These are phyloP conservation scores for Candida insectorum DNA, from an alignment of 805 yeast species.

Conservation along the genomic window DNA sequence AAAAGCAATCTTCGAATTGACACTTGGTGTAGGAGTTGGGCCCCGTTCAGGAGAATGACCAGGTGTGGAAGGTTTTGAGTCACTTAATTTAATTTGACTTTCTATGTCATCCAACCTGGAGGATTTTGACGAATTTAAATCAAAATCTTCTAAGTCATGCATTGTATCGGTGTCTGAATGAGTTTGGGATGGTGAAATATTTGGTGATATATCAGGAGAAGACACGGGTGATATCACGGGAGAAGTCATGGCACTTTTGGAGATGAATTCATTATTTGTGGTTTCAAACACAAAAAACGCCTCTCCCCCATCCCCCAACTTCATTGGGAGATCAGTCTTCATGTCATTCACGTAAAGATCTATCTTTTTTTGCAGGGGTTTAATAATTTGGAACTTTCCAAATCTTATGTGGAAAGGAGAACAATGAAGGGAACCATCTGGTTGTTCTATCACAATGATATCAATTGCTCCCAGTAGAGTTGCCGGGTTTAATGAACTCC, in stretches of 20 bases:
- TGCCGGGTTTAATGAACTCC: constrained; percentile 96
- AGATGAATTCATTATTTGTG: constrained; percentile 57
- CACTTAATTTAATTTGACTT: constrained; percentile 22
- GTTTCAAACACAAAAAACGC: constrained; percentile 97
- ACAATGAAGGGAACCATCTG: constrained; percentile 75
- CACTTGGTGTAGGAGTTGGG: constrained; percentile 21
- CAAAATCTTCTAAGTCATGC: constrained; percentile 33
- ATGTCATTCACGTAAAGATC: constrained; percentile 83
- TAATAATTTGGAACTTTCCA: constrained; percentile 87
- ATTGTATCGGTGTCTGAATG: constrained; percentile 12
- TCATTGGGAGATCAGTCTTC: constrained; percentile 86
- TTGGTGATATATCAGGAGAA: constrained; percentile 53
- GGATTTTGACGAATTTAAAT: constrained; percentile 19
- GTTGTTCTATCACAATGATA: constrained; percentile 89
- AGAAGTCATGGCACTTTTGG: constrained; percentile 75
- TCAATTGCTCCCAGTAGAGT: constrained; percentile 97
- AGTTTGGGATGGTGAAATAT: constrained; percentile 15
- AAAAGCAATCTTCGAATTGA: constrained; percentile 40
- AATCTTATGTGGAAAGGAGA: constrained; percentile 97
- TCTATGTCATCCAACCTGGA: constrained; percentile 22
- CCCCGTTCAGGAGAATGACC: constrained; percentile 12
- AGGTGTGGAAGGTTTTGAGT: constrained; percentile 12
- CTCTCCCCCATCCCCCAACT: constrained; percentile 95
- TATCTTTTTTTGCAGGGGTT: constrained; percentile 94
- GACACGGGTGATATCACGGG: constrained; percentile 71